A percentile compares a stretch with the other conserved stretches of the same genome.
phyloP scores from a whole-genome alignment of 1,284 basidiomycete species.

The Coniferiporia weirii region DNA sequence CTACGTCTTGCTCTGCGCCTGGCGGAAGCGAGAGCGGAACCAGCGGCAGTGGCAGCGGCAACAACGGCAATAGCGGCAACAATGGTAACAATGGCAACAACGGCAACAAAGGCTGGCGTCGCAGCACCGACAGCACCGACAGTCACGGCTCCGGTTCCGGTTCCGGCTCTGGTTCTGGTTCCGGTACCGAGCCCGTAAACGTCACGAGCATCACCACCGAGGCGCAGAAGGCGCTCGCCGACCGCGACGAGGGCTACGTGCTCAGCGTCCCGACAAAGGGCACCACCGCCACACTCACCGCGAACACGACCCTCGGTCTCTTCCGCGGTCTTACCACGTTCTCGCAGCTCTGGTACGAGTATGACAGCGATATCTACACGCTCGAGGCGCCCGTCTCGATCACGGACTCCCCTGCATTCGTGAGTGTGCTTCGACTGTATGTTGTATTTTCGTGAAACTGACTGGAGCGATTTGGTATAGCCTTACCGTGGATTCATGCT shows the following conservation, averaged over 20 bases:
- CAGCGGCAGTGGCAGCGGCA: too few relatives aligned
- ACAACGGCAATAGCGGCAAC: too few relatives aligned
- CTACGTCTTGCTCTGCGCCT: too few relatives aligned
- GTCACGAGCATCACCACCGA: constrained; percentile 44
- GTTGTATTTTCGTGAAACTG: neutral
- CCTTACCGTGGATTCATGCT: constrained; percentile 78
- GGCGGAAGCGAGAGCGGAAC: too few relatives aligned
- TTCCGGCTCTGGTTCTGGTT: constrained; percentile 11
- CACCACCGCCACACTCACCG: constrained; percentile 51
- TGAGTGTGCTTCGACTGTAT: constrained; percentile 24
- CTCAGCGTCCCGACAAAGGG: constrained; percentile 61
- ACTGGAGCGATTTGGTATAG: constrained; percentile 30
- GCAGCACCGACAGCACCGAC: too few relatives aligned
- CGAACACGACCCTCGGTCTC: constrained; percentile 72
- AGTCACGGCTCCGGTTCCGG: constrained; percentile 17
- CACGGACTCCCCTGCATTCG: constrained; percentile 60
- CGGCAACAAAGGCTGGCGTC: too few relatives aligned
- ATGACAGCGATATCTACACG: constrained; percentile 45
- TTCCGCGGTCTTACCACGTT: constrained; percentile 82
- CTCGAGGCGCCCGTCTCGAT: constrained; percentile 57
- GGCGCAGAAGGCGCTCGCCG: constrained; percentile 46
- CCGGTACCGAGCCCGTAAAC: constrained; percentile 9
- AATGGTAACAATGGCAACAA: too few relatives aligned
- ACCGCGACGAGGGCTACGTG: constrained; percentile 62
- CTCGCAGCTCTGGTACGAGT: constrained; percentile 69